A percentile compares a stretch with the other conserved stretches of the same genome.
Conservation (phyloP, 176 grass and related monocot genomes). For the Oryza coarctata region DNA sequence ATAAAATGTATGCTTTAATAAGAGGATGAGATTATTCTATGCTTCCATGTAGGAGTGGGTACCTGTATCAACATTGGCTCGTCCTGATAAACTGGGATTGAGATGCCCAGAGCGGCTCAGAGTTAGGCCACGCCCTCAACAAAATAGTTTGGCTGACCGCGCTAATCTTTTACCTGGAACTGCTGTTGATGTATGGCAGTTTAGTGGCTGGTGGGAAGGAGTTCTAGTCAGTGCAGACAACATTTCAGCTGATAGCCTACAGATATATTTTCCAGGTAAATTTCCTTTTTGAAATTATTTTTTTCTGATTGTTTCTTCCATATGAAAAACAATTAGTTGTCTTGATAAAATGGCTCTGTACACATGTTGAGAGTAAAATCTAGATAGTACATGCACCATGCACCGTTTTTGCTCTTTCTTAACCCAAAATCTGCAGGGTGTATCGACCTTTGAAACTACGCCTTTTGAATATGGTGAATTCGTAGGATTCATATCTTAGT, state of each 20-base stretch:
- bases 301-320: neutral
- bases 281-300: conserved; percentile 24
- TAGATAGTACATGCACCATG: neutral
- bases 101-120: conserved; percentile 61
- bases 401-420: neutral
- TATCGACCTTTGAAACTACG: neutral
- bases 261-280: conserved; percentile 71
- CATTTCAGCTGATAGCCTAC: conserved; percentile 44
- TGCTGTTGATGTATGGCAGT: conserved; percentile 78
- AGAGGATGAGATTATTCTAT: neutral
- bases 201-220: conserved; percentile 97
- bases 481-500: neutral
- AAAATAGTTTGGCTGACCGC: conserved; percentile 42
- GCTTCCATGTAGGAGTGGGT: conserved; percentile 65
- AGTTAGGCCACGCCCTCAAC: conserved; percentile 60
- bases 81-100: conserved; percentile 73
- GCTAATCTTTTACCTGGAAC: conserved; percentile 57
- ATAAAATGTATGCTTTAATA: conserved; percentile 13
- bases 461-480: neutral
- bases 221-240: conserved; percentile 51
- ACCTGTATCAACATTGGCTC: conserved; percentile 64
- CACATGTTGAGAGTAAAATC: neutral
- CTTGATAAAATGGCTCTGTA: neutral
- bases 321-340: neutral
- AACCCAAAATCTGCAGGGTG: neutral